Conservation (phyloP, 2,329 filamentous ascomycete species). For the Hypoxylon sp. region DNA sequence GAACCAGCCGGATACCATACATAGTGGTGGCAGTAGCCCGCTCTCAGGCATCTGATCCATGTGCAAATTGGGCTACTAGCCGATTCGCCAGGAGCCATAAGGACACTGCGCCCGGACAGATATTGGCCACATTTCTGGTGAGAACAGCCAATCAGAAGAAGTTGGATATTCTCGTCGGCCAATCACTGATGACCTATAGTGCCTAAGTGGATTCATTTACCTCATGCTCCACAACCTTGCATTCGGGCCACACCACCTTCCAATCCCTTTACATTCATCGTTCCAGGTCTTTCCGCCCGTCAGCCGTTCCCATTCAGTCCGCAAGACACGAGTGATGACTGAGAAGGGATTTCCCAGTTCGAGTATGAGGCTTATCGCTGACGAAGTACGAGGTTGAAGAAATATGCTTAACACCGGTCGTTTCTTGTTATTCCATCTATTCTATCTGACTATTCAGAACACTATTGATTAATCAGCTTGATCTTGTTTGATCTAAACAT, state of each 20-base stretch:
- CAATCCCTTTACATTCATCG: constrained; percentile 12
- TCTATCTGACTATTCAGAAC: neutral
- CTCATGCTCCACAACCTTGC: constrained; percentile 15
- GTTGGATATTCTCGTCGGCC: constrained; percentile 17
- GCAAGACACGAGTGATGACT: neutral
- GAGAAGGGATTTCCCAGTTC: neutral
- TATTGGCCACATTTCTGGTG: constrained; percentile 23
- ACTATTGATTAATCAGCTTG: no score
- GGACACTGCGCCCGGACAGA: constrained; percentile 27
- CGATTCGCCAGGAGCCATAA: constrained; percentile 18
- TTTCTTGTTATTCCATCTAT: neutral
- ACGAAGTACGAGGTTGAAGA: neutral
- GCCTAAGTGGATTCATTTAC: constrained; percentile 17
- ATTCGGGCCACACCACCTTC: constrained; percentile 9
- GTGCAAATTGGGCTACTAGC: constrained; percentile 4
- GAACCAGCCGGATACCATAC: constrained; percentile 39
- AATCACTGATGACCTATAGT: constrained; percentile 24
- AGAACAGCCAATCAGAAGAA: constrained; percentile 27
- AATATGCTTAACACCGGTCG: neutral
- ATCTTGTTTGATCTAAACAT: no score
- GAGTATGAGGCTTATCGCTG: constrained; percentile 1
- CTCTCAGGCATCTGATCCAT: constrained; percentile 29
- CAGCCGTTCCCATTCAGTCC: neutral
- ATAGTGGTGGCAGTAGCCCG: neutral
- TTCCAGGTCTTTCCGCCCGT: neutral